These are phyloP conservation scores for Huntiella decipiens DNA, from an alignment of 2,329 filamentous ascomycete species.

Conservation along the genomic window DNA sequence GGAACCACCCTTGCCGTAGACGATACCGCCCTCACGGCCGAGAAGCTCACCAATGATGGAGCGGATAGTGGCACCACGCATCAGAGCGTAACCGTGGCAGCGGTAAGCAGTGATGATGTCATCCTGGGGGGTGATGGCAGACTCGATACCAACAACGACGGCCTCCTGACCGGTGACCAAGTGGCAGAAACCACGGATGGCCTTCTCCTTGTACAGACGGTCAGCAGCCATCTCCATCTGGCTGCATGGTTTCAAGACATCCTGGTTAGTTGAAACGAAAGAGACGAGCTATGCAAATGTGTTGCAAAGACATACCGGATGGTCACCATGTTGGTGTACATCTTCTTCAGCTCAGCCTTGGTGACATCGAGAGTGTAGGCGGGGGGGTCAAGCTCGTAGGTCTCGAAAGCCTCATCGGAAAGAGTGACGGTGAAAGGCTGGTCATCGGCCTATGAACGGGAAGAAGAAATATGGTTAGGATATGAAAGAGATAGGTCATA, in stretches of 20 bases:
- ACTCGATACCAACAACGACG: slow-evolving; percentile 90
- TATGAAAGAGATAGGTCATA: too few species aligned
- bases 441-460: slow-evolving; percentile 58
- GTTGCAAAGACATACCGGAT: slow-evolving; percentile 45
- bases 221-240: slow-evolving; percentile 99
- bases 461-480: too few species aligned
- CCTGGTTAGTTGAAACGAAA: neutral
- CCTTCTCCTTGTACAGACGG: slow-evolving; percentile 99
- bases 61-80: slow-evolving; percentile 80
- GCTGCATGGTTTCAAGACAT: slow-evolving; percentile 27
- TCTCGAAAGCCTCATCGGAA: slow-evolving; percentile 98
- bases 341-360: slow-evolving; percentile 96
- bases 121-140: slow-evolving; percentile 78
- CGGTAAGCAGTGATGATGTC: slow-evolving; percentile 96
- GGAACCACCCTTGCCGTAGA: slow-evolving; percentile 95
- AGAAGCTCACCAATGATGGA: slow-evolving; percentile 93
- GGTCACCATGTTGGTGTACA: slow-evolving; percentile 96
- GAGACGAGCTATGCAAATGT: neutral
- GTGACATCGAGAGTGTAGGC: slow-evolving; percentile 82
- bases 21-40: slow-evolving; percentile 86
- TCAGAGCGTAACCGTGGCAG: slow-evolving; percentile 94
- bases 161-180: slow-evolving; percentile 95
- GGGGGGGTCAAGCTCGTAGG: slow-evolving; percentile 94
- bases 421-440: slow-evolving; percentile 82
- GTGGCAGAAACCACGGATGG: slow-evolving; percentile 99